Percentiles rank a stretch among this genome's conserved stretches.
phyloP scores from a whole-genome alignment of 2,329 filamentous ascomycete species.

The Bipolaris sorokiniana region DNA sequence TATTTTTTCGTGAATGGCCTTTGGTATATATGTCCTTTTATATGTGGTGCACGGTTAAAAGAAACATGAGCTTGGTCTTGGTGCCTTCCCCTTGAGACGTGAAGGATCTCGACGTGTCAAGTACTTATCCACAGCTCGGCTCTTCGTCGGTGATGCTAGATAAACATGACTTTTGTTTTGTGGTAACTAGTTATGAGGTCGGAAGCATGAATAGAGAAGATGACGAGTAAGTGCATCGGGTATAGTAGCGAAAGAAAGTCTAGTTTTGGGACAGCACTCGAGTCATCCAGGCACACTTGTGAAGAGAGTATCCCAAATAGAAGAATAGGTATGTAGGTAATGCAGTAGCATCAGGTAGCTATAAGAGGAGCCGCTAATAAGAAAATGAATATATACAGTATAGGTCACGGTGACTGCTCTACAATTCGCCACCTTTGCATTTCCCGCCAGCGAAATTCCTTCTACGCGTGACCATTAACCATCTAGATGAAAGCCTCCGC shows the following conservation, averaged over 20 bases:
- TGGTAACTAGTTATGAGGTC: not conserved
- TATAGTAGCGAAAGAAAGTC: not conserved
- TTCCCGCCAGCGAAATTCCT: too few species aligned
- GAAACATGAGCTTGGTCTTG: not conserved
- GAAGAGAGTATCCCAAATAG: too few species aligned
- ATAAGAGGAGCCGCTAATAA: too few species aligned
- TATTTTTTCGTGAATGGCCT: too few species aligned
- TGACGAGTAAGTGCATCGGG: not conserved
- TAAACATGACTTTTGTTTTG: not conserved
- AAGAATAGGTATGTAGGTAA: too few species aligned
- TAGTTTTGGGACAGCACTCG: not conserved
- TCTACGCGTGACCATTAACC: not conserved
- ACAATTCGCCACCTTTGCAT: too few species aligned
- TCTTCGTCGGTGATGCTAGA: not conserved
- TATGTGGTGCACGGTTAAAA: too few species aligned
- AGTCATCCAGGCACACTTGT: not conserved
- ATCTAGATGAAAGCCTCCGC: conserved; percentile 29
- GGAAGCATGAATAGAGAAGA: not conserved
- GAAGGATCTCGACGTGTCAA: not conserved
- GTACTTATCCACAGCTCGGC: not conserved
- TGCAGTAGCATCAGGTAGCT: too few species aligned
- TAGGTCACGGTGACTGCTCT: too few species aligned
- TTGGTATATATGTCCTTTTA: too few species aligned
- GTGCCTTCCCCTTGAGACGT: not conserved
- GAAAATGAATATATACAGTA: too few species aligned